A percentile compares a stretch with the other conserved stretches of the same genome.
Conservation (phyloP, 805 yeast species). For the Tetrapisispora iriomotensis region DNA sequence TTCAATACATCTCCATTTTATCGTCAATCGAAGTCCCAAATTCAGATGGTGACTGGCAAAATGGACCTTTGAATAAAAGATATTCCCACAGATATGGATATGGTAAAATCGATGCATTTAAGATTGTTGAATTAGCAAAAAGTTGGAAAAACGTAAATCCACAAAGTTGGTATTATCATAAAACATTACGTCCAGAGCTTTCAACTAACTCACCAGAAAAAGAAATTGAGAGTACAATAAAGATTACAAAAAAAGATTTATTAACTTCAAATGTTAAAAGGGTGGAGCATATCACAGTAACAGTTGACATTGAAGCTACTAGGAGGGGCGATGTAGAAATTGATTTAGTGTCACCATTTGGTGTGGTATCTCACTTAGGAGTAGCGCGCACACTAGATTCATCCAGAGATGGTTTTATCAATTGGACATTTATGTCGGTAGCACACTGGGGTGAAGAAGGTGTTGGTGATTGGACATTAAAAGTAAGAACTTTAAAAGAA, state of each 20-base stretch:
- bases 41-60: constrained; percentile 63
- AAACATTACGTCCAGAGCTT: constrained; percentile 30
- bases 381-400: constrained; percentile 52
- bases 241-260: constrained; percentile 41
- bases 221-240: constrained; percentile 31
- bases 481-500: constrained; percentile 41
- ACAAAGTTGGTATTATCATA: constrained; percentile 68
- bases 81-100: constrained; percentile 87
- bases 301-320: constrained; percentile 56
- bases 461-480: constrained; percentile 72
- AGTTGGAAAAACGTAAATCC: constrained; percentile 83
- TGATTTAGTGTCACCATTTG: constrained; percentile 62
- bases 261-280: constrained; percentile 50
- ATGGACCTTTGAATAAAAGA: constrained; percentile 51
- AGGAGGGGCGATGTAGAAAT: constrained; percentile 64
- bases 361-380: constrained; percentile 66
- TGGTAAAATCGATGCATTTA: constrained; percentile 81
- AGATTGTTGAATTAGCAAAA: constrained; percentile 60
- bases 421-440: constrained; percentile 95
- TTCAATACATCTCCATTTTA: constrained; percentile 72
- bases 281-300: constrained; percentile 79
- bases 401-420: constrained; percentile 46
- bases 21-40: constrained; percentile 62
- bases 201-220: constrained; percentile 18
- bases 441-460: constrained; percentile 98